Evolutionary conservation across 306 rosid genomes (phyloP).

Genomic region (Urtica urens): DNA sequence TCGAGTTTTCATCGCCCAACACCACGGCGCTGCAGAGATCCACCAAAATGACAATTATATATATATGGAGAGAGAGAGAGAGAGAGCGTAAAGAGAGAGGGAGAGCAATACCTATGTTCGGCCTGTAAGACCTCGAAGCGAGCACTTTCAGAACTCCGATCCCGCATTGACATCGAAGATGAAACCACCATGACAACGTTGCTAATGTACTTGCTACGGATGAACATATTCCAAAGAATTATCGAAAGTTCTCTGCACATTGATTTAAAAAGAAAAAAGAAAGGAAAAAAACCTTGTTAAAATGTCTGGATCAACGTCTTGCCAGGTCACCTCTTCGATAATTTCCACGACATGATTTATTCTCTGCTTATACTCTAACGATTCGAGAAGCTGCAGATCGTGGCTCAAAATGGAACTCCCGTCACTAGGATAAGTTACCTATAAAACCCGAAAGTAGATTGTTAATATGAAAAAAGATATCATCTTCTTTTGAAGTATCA

Average conservation of each 20-base stretch:
- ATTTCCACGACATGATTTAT: constrained; percentile 71
- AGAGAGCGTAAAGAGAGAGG: background rate
- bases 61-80: background rate
- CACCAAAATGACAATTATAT: constrained; percentile 1
- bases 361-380: constrained; percentile 78
- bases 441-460: background rate
- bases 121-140: constrained; percentile 77
- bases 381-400: constrained; percentile 85
- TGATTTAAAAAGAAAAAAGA: background rate
- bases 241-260: constrained; percentile 5
- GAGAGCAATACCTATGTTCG: constrained; percentile 45
- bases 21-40: constrained; percentile 68
- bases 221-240: constrained; percentile 10
- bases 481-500: background rate
- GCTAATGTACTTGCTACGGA: constrained; percentile 79
- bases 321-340: constrained; percentile 75
- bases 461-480: background rate
- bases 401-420: constrained; percentile 71
- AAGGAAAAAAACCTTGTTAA: constrained; percentile 55
- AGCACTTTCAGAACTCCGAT: constrained; percentile 71
- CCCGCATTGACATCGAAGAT: constrained; percentile 85
- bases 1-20: constrained; percentile 52
- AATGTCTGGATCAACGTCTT: constrained; percentile 65
- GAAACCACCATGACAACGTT: constrained; percentile 67
- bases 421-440: constrained; percentile 52